Conservation (phyloP, 208 protist genomes). For the Leishmania major region DNA sequence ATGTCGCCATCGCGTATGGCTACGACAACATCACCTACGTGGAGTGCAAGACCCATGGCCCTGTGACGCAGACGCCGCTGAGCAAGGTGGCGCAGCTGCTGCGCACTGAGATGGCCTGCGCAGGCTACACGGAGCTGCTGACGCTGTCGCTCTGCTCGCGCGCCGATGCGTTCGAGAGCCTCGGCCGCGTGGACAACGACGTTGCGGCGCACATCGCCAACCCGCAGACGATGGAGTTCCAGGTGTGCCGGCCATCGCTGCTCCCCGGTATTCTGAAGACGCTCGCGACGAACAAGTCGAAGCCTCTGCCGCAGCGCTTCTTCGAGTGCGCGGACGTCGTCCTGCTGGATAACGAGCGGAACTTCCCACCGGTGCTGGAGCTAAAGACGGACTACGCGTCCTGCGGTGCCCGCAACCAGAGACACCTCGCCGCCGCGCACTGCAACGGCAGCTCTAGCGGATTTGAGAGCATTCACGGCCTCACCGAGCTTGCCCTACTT, state of each 20-base stretch:
- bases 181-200: slow-evolving; percentile 78
- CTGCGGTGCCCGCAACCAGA: slow-evolving; percentile 91
- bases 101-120: slow-evolving; percentile 90
- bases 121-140: slow-evolving; percentile 97
- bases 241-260: slow-evolving; percentile 94
- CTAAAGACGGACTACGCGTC: slow-evolving; percentile 46
- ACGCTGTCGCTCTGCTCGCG: slow-evolving; percentile 94
- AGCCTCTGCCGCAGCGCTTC: slow-evolving; percentile 93
- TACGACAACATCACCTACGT: slow-evolving; percentile 95
- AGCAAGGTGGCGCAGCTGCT: slow-evolving; percentile 95
- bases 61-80: slow-evolving; percentile 91
- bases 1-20: slow-evolving; percentile 98
- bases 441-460: slow-evolving; percentile 70
- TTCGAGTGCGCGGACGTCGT: slow-evolving; percentile 98
- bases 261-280: slow-evolving; percentile 97
- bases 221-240: slow-evolving; percentile 95
- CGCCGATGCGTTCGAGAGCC: slow-evolving; percentile 90
- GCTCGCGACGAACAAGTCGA: slow-evolving; percentile 89
- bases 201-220: slow-evolving; percentile 93
- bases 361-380: slow-evolving; percentile 87
- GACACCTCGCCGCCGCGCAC: slow-evolving; percentile 87
- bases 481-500: slow-evolving; percentile 66
- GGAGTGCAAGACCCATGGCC: slow-evolving; percentile 77
- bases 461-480: slow-evolving; percentile 85
- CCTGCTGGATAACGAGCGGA: slow-evolving; percentile 82